Evolutionary conservation across 345 rosid species (phyloP).

Genomic region (Melaleuca quinquenervia): DNA sequence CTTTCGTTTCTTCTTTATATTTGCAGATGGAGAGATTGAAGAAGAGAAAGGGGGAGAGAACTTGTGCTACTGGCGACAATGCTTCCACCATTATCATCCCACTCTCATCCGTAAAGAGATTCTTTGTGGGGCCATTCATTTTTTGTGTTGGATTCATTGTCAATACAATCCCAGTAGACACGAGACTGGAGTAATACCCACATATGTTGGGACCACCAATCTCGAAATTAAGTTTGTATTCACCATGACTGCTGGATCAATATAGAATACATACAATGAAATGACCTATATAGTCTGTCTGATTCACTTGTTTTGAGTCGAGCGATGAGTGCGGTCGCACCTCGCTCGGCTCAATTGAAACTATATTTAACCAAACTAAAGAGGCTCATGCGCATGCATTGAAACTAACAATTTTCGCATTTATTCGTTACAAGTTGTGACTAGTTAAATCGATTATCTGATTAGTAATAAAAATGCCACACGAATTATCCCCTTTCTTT

Average conservation of each 20-base stretch:
- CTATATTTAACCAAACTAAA: background rate
- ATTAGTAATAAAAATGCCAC: background rate
- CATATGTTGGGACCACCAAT: background rate
- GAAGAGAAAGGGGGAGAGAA: background rate
- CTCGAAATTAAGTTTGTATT: background rate
- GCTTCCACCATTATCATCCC: background rate
- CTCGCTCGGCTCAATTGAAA: background rate
- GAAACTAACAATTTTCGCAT: background rate
- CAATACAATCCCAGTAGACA: background rate
- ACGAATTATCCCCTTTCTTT: background rate
- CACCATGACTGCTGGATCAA: background rate
- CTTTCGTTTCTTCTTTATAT: background rate
- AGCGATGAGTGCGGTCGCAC: fast-evolving
- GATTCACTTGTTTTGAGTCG: background rate
- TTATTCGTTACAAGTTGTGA: background rate
- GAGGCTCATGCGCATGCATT: background rate
- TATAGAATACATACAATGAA: background rate
- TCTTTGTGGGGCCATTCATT: background rate
- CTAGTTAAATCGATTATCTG: background rate
- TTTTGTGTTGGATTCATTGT: background rate
- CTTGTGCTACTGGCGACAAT: background rate
- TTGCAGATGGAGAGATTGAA: background rate
- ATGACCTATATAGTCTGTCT: background rate
- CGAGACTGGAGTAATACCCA: background rate
- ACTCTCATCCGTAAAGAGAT: background rate